These are phyloP conservation scores for Vicia sativa DNA, from an alignment of 306 rosid species.

Conservation along the genomic window DNA sequence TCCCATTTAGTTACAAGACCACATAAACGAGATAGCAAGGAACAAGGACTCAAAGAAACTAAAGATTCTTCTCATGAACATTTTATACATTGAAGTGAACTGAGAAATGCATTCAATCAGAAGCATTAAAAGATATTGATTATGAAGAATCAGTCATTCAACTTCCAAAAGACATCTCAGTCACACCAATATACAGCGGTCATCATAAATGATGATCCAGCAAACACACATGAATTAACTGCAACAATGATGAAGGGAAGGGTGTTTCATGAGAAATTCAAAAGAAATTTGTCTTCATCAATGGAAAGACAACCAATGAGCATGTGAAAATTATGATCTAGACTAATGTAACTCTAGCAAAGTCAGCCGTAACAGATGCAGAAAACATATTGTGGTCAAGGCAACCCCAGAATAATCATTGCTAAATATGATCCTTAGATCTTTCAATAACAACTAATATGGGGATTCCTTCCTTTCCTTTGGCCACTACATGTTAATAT, in stretches of 20 bases:
- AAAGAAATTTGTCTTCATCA: not conserved
- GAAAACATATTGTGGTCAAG: not conserved
- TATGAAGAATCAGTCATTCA: constrained; percentile 3
- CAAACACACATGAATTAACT: not conserved
- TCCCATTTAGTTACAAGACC: constrained; percentile 6
- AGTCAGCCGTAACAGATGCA: not conserved
- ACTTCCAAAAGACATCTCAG: constrained; percentile 12
- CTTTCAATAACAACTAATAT: constrained; percentile 3
- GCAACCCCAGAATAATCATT: constrained; percentile 13
- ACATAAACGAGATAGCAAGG: constrained; percentile 1
- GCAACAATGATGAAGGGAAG: not conserved
- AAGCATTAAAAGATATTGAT: constrained; percentile 15
- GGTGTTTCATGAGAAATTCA: constrained; percentile 1
- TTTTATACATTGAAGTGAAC: constrained; percentile 20
- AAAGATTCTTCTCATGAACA: constrained; percentile 10
- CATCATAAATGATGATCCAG: not conserved
- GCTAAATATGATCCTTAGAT: constrained; percentile 17
- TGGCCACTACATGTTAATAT: not conserved
- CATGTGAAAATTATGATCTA: not conserved
- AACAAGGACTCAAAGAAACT: constrained; percentile 1
- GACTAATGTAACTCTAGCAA: constrained; percentile 8
- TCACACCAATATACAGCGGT: constrained; percentile 1
- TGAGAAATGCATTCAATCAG: not conserved
- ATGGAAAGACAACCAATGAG: constrained; percentile 10
- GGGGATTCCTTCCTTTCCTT: not conserved